Percentiles rank a stretch among this genome's conserved stretches.
Conservation (phyloP, 257 asterid species). For the Solanum bulbocastanum region DNA sequence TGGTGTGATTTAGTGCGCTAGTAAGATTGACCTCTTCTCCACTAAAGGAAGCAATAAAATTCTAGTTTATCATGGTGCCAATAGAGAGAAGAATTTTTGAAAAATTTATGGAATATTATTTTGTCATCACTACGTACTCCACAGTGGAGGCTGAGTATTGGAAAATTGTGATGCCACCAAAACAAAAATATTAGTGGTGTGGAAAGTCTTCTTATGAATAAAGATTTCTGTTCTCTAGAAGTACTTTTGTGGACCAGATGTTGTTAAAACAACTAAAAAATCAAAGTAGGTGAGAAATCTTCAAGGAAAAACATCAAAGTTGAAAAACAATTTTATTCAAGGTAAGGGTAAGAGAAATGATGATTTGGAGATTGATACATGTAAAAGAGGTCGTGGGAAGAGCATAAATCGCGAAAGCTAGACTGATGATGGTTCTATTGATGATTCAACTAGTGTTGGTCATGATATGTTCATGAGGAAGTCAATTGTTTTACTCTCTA, state of each 20-base stretch:
- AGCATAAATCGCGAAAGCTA: not conserved
- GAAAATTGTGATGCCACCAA: slow-evolving; percentile 73
- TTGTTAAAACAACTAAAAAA: slow-evolving; percentile 62
- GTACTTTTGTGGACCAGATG: slow-evolving; percentile 69
- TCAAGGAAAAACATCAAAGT: not conserved
- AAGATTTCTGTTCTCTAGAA: slow-evolving; percentile 54
- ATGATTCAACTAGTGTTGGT: too few species aligned
- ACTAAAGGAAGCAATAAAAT: too few species aligned
- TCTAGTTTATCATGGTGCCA: too few species aligned
- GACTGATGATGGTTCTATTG: too few species aligned
- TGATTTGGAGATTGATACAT: slow-evolving; percentile 15
- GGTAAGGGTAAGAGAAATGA: not conserved
- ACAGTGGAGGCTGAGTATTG: slow-evolving; percentile 76
- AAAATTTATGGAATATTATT: slow-evolving; percentile 27
- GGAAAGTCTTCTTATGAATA: slow-evolving; percentile 42
- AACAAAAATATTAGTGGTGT: slow-evolving; percentile 59
- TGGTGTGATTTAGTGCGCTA: too few species aligned
- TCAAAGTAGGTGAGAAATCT: slow-evolving; percentile 31
- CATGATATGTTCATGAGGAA: too few species aligned
- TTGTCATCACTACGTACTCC: slow-evolving; percentile 83
- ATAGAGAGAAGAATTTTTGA: too few species aligned
- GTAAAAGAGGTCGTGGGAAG: slow-evolving; percentile 4
- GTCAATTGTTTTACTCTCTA: too few species aligned
- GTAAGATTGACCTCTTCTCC: too few species aligned
- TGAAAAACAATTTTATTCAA: slow-evolving; percentile 13